Evolutionary conservation across 139 green algal species (phyloP), one percentile per base, ranked within the genome.

Genomic region (Closterium sp.): DNA sequence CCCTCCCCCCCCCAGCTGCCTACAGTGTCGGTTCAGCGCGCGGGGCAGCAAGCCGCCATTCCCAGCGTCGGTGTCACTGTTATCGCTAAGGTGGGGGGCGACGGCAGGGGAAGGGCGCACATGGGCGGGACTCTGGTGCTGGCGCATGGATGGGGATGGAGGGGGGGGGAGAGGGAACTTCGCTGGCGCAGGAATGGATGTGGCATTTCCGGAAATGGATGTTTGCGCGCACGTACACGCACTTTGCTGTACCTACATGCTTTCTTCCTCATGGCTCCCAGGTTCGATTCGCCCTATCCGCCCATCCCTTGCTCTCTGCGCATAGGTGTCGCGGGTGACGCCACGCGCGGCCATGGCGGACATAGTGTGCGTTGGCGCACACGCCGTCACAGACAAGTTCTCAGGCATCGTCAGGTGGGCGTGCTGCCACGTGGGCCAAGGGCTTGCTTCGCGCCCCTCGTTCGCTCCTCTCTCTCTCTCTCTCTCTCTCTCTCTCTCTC

Each of bases 331-430:
- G 43, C 32, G 66, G 64, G 85, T 93, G 38, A 91, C 76, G 32
- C 85, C 85, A 36, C 32, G 90, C 32, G n/a, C 86, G 23, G 90
- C 90, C 7, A 55, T 36, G 21, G 86, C 86, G 19, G 85, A 90
- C 31, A 93, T 93, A 32, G 25, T 93, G 86, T 93, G 90, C 21
- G 85, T 93, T 19, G 90, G 90, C 55, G 23, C 23, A 31, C n/a
- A 87, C 19, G 84, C 90, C 31, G 55, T 84, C 31, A 86, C 31
- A 10, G 85, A 92, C 23, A 33, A 84, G n/a, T 93, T 93, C 86
- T 76, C 85, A 33, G 90, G 90, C 28, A 93, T 91, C 86, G 92
- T 93, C 32, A 90, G 90, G 90, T 93, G n/a, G 33, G 85, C 85
- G 30, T 8, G 7, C 5, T 30, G 84, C 28, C 84, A 19, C 21